These are phyloP conservation scores for Hypoxylon subgilvum DNA, from an alignment of 495 filamentous ascomycete species.

Conservation along the genomic window DNA sequence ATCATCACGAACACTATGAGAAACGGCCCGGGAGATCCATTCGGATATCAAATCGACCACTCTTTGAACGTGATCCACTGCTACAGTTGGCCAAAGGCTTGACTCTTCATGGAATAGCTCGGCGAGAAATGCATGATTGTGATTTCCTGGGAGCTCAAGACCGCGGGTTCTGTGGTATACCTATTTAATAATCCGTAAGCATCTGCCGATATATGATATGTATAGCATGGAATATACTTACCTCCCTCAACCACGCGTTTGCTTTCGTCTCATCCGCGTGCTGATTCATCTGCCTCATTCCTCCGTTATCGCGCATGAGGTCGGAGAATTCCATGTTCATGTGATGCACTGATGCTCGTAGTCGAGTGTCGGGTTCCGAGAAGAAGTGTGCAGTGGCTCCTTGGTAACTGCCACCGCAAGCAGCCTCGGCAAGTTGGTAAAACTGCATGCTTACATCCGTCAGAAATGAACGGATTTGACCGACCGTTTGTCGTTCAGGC, in stretches of 20 bases:
- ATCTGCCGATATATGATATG: too few species aligned
- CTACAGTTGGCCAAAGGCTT: constrained; percentile 45
- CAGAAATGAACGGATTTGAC: constrained; percentile 22
- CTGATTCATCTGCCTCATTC: too few species aligned
- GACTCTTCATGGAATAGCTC: constrained; percentile 54
- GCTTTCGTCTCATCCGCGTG: too few species aligned
- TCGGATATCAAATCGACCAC: constrained; percentile 18
- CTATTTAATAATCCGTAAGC: background rate
- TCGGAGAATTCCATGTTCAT: constrained; percentile 20
- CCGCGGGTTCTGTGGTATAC: constrained; percentile 38
- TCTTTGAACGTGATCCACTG: constrained; percentile 15
- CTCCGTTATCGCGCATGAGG: constrained; percentile 11
- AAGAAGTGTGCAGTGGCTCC: constrained; percentile 18
- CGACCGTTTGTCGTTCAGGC: constrained; percentile 4
- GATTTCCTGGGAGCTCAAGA: constrained; percentile 53
- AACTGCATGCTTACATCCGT: constrained; percentile 23
- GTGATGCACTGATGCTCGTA: constrained; percentile 19
- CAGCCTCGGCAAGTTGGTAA: constrained; percentile 25
- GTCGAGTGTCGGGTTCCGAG: background rate
- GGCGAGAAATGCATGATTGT: constrained; percentile 52
- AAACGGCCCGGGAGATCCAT: background rate
- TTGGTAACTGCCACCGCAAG: constrained; percentile 25
- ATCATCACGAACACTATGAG: background rate
- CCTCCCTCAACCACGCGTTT: too few species aligned
- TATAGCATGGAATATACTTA: too few species aligned